These are phyloP conservation scores for Picea glauca DNA, from an alignment of 75 land plant species.

Conservation along the genomic window DNA sequence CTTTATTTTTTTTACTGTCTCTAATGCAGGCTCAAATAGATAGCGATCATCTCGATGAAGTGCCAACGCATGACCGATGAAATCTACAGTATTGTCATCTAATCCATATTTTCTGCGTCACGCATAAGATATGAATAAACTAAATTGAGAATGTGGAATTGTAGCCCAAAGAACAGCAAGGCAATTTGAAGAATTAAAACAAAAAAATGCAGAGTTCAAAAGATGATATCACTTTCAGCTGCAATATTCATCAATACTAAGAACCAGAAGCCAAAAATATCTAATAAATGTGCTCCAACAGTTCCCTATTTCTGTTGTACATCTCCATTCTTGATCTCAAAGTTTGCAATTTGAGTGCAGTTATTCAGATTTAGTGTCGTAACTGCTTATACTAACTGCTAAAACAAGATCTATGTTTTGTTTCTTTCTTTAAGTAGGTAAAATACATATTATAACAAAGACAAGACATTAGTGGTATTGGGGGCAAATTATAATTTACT, in stretches of 20 bases:
- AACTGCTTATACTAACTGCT: neutral
- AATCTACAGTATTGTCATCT: slow-evolving; percentile 88
- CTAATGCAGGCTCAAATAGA: slow-evolving; percentile 74
- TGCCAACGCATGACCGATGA: slow-evolving; percentile 95
- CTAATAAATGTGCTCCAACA: neutral
- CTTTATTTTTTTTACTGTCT: slow-evolving; percentile 80
- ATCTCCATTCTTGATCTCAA: no score
- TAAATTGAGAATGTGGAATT: neutral
- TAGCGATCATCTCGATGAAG: slow-evolving; percentile 85
- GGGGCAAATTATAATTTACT: no score
- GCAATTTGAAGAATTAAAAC: neutral
- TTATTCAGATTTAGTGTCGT: no score
- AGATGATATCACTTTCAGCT: neutral
- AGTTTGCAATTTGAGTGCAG: no score
- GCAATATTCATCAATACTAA: neutral
- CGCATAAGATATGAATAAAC: neutral
- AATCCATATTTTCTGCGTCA: slow-evolving; percentile 75
- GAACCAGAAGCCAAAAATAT: neutral
- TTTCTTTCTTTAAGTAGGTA: neutral
- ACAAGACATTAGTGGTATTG: no score
- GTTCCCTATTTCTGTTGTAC: neutral
- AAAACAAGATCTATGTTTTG: neutral
- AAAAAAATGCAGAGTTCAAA: neutral
- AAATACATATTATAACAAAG: no score
- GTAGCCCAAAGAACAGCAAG: neutral